Conservation (phyloP, 495 filamentous ascomycete genomes). For the Hypoxylon lenormandii region DNA sequence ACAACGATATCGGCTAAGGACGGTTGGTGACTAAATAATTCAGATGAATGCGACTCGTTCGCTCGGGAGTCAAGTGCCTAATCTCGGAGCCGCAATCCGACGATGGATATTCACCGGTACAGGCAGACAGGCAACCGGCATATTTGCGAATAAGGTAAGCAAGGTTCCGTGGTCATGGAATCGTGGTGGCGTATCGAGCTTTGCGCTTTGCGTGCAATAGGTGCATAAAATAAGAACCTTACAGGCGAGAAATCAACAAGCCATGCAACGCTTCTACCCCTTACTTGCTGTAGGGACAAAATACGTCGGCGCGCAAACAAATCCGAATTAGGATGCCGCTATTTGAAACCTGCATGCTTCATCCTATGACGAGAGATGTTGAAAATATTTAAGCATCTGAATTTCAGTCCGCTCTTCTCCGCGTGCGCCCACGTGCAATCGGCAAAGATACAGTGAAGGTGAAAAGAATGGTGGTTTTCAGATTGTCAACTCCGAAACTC, state of each 20-base stretch:
- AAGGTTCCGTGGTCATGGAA: slow-evolving; percentile 16
- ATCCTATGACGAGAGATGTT: too few relatives aligned
- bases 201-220: too few relatives aligned
- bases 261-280: not conserved
- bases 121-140: not conserved
- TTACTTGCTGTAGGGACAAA: not conserved
- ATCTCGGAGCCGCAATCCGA: slow-evolving; percentile 30
- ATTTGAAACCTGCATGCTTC: too few relatives aligned
- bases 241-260: not conserved
- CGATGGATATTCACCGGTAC: slow-evolving; percentile 6
- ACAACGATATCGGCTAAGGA: slow-evolving; percentile 21
- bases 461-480: too few relatives aligned
- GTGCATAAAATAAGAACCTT: not conserved
- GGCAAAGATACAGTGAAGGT: too few relatives aligned
- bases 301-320: slow-evolving; percentile 1
- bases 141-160: slow-evolving; percentile 19
- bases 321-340: not conserved
- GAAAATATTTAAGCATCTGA: too few relatives aligned
- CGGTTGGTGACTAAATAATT: slow-evolving; percentile 2
- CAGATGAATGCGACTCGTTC: slow-evolving; percentile 15
- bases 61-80: slow-evolving; percentile 12
- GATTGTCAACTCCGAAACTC: too few relatives aligned
- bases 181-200: not conserved
- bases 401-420: too few relatives aligned
- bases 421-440: too few relatives aligned